phyloP scores from a whole-genome alignment of 805 yeast genomes.

The Candida cerambycidarum region DNA sequence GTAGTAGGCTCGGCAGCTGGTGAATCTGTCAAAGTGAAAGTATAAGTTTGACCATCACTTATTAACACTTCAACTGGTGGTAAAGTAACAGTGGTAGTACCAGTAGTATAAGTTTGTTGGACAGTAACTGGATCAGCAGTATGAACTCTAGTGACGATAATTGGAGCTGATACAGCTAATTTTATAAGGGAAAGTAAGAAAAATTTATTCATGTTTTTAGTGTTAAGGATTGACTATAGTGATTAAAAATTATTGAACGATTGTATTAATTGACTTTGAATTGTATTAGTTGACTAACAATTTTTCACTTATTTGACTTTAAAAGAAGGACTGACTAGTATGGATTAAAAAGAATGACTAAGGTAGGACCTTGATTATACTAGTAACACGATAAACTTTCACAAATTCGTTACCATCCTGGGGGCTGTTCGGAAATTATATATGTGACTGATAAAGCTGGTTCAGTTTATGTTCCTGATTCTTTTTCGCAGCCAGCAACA shows the following conservation, averaged over 20 bases:
- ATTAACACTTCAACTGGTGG: conserved; percentile 55
- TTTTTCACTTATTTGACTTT: neutral
- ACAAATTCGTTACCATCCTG: neutral
- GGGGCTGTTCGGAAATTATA: neutral
- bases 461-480: no score
- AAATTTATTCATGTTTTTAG: conserved; percentile 9
- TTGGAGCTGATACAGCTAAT: conserved; percentile 31
- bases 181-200: conserved; percentile 20
- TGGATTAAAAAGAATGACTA: conserved; percentile 7
- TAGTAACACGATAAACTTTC: neutral
- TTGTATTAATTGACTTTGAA: neutral
- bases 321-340: conserved; percentile 1
- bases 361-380: conserved; percentile 3
- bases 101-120: conserved; percentile 41
- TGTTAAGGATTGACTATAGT: conserved; percentile 8
- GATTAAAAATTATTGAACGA: neutral
- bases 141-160: conserved; percentile 51
- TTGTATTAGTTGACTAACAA: no score
- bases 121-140: conserved; percentile 57
- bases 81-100: conserved; percentile 47
- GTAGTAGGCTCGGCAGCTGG: conserved; percentile 38
- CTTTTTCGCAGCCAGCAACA: conserved; percentile 14
- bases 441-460: neutral
- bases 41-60: conserved; percentile 52
- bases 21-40: conserved; percentile 41